phyloP scores from a whole-genome alignment of 106 monocot genomes.

The Apostasia ramifera region DNA sequence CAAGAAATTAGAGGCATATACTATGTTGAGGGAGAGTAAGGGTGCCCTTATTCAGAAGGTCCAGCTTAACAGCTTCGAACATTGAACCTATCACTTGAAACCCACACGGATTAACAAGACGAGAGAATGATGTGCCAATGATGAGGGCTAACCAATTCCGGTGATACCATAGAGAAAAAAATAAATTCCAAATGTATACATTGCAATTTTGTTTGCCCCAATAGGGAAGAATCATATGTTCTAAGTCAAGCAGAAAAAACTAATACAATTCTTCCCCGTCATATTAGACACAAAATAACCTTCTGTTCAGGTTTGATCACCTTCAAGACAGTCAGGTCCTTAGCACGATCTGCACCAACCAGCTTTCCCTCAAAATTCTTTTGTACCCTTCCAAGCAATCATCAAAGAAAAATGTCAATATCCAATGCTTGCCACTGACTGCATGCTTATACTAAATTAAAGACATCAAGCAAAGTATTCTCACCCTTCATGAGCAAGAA shows the following conservation, averaged over 20 bases:
- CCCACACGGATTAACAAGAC: too few species aligned
- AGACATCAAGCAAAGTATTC: not conserved
- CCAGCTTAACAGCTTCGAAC: too few species aligned
- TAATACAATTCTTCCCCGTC: not conserved
- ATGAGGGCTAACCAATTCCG: too few species aligned
- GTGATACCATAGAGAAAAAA: too few species aligned
- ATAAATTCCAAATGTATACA: too few species aligned
- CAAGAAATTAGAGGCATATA: too few species aligned
- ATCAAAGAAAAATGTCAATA: not conserved
- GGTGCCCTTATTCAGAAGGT: too few species aligned
- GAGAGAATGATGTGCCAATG: too few species aligned
- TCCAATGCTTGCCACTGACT: not conserved
- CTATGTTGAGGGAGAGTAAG: too few species aligned
- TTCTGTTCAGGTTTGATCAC: slow-evolving; percentile 15
- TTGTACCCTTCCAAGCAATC: slow-evolving; percentile 56
- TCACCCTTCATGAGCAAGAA: slow-evolving; percentile 90
- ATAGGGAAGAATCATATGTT: not conserved
- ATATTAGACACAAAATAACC: not conserved
- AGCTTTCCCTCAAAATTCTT: slow-evolving; percentile 91
- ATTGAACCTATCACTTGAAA: too few species aligned
- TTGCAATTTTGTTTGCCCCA: too few species aligned
- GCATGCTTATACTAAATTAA: not conserved
- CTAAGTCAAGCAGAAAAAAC: not conserved
- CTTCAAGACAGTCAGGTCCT: slow-evolving; percentile 95
- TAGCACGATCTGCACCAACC: slow-evolving; percentile 77